Percentiles rank a stretch among this genome's conserved stretches.
Evolutionary conservation across 371 early-diverging fungal genomes (phyloP).

Genomic region (Massospora cicadina): DNA sequence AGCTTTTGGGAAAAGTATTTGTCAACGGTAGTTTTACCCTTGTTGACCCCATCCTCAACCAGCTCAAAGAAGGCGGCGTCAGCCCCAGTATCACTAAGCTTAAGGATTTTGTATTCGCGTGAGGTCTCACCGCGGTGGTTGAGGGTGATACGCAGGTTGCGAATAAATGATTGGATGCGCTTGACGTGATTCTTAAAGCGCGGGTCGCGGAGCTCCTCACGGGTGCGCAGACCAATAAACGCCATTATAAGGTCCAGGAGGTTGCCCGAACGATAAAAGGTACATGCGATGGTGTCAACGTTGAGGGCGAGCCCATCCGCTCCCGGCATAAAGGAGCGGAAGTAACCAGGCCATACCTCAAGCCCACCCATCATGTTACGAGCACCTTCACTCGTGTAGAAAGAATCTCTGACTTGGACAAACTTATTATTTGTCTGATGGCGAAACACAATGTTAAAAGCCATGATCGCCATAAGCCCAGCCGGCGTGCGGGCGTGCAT

Average conservation of each 20-base stretch:
- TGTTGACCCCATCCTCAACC: constrained; percentile 8
- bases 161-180: constrained; percentile 2
- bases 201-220: not conserved
- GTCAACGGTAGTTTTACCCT: constrained; percentile 36
- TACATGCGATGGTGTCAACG: constrained; percentile 34
- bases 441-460: constrained; percentile 49
- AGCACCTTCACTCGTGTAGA: constrained; percentile 42
- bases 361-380: constrained; percentile 31
- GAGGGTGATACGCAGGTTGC: not conserved
- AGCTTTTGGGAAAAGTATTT: constrained; percentile 52
- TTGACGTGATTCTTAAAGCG: not conserved
- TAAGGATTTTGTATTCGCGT: constrained; percentile 2
- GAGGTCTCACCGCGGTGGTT: not conserved
- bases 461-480: constrained; percentile 31
- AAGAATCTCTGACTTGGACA: constrained; percentile 45
- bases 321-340: constrained; percentile 40
- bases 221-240: constrained; percentile 4
- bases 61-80: not conserved
- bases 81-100: not conserved
- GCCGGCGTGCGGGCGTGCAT: constrained; percentile 20
- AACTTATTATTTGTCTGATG: constrained; percentile 36
- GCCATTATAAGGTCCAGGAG: not conserved
- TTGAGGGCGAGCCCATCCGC: constrained; percentile 28
- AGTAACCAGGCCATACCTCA: constrained; percentile 65
- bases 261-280: constrained; percentile 1